Evolutionary conservation across 1,284 basidiomycete genomes (phyloP).

Genomic region (Singerocomus inundabilis): DNA sequence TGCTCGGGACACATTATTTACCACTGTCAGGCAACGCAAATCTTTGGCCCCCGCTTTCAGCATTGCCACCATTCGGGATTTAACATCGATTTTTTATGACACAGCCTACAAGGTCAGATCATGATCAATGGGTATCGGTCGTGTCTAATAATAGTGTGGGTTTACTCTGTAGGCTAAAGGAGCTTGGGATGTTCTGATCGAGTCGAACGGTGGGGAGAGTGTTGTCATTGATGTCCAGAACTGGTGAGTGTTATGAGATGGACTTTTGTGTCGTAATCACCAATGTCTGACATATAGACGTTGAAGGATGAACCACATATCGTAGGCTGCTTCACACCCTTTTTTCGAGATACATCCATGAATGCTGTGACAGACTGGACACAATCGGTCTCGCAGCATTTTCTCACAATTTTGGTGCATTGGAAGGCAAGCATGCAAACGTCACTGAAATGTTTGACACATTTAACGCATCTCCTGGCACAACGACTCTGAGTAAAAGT

Average conservation of each 20-base stretch:
- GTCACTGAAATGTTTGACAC: constrained; percentile 46
- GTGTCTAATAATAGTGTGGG: too few species aligned
- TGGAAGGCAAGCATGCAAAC: constrained; percentile 42
- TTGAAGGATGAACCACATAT: constrained; percentile 45
- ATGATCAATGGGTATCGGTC: neutral
- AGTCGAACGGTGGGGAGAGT: constrained; percentile 30
- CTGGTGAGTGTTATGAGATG: constrained; percentile 7
- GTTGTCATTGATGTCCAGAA: constrained; percentile 50
- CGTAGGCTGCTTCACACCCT: constrained; percentile 32
- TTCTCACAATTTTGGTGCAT: constrained; percentile 28
- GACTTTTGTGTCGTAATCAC: neutral
- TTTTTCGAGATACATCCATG: neutral
- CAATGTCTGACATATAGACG: neutral
- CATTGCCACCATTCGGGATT: constrained; percentile 4
- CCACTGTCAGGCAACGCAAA: constrained; percentile 37
- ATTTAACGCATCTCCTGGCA: constrained; percentile 18
- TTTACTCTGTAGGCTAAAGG: constrained; percentile 37
- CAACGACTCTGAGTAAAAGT: constrained; percentile 28
- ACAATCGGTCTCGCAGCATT: constrained; percentile 49
- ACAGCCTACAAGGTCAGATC: constrained; percentile 47
- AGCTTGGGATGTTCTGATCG: constrained; percentile 49
- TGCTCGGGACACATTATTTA: neutral
- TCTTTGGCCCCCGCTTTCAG: constrained; percentile 7
- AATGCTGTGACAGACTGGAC: constrained; percentile 34
- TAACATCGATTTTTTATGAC: constrained; percentile 11